phyloP scores from a whole-genome alignment of 148 eudicot genomes.

The Spergularia marina region DNA sequence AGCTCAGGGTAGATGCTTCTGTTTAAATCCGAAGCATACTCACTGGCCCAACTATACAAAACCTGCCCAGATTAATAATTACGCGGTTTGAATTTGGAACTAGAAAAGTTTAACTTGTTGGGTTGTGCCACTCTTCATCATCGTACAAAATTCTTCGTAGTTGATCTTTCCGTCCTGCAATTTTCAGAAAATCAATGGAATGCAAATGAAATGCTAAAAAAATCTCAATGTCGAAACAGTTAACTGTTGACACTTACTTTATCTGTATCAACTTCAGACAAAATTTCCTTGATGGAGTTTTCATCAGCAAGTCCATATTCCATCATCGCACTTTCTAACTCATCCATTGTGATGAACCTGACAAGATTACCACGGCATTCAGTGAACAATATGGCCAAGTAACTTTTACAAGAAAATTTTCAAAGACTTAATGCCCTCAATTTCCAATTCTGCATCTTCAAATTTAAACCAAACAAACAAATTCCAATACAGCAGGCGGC shows the following conservation, averaged over 20 bases:
- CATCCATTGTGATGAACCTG: conserved; percentile 79
- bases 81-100: conserved; percentile 1
- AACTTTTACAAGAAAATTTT: not conserved
- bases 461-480: not conserved
- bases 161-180: conserved; percentile 82
- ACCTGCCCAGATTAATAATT: not conserved
- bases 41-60: conserved; percentile 21
- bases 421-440: not conserved
- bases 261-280: conserved; percentile 85
- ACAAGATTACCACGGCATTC: conserved; percentile 2
- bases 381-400: not conserved
- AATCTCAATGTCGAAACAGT: not conserved
- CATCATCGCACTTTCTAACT: conserved; percentile 78
- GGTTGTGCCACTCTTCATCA: conserved; percentile 84
- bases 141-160: conserved; percentile 80
- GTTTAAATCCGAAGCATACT: conserved; percentile 10
- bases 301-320: conserved; percentile 77
- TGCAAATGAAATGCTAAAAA: not conserved
- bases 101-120: conserved; percentile 27
- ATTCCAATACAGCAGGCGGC: not conserved
- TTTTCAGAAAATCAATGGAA: conserved; percentile 2
- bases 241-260: conserved; percentile 46
- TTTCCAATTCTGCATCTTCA: not conserved
- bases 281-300: conserved; percentile 66
- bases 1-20: not conserved